Evolutionary conservation across 2,329 filamentous ascomycete species (phyloP), one percentile per base, ranked within the genome.

Genomic region (Cercospora sesami): DNA sequence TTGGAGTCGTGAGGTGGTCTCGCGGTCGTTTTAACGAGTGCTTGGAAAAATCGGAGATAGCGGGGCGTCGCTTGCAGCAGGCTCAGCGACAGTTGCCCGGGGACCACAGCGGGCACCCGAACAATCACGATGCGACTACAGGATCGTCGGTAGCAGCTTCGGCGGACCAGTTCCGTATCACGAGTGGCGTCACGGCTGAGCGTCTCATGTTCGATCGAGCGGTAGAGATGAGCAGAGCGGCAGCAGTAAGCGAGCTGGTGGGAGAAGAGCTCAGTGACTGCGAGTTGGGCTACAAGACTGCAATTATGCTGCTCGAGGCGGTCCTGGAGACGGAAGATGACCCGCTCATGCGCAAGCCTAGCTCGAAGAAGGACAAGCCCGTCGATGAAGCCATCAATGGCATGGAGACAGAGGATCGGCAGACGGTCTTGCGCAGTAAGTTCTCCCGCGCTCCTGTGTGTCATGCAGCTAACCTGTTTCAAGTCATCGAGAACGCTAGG

Each of bases 121-220:
- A 83, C 74, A 97, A 96, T 74, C 89, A 92, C 64, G 86, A 86
- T 2, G 81, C 83, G 21, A 82, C 85, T 1, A 84, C 83, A 23
- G 81, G 81, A 42, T 69, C 74, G 3, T 85, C 84, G 1, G 82
- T 89, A 65, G 86, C 85, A n/a, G 86, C 88, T 3, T 89, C 90
- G 16, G 86, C 88, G 2, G 92, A 95, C 69, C 90, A 92, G 63
- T 93, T 97, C 28, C 87, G 91, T 59, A 85, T 99, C 28, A 96
- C 92, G 14, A 89, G 92, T 2, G 95, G 94, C 1, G 89, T 97
- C 65, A 97, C 93, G 23, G 95, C 95, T 0, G 95, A 98, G 82
- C 97, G 94, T 80, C 84, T 99, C 57, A 97, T 99, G 93, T 99
- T 97, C 78, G 95, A 99, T 74, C 91, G 95, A 58, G 95, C 95